These are phyloP conservation scores for Lachancea nothofagi DNA, from an alignment of 805 yeast species.

Conservation along the genomic window DNA sequence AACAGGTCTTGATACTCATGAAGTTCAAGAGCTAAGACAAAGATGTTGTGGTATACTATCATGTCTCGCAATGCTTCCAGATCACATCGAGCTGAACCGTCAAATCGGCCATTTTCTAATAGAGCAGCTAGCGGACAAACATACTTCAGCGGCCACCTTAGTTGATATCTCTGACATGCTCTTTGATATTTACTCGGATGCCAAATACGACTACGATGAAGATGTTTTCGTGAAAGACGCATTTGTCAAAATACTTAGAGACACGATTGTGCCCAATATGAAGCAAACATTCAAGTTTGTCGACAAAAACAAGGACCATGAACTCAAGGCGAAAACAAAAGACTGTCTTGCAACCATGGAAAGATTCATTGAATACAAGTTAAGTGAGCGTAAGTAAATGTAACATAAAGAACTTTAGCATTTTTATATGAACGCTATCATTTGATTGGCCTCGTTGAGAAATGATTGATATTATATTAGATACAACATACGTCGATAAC, in stretches of 20 bases:
- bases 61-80: constrained; percentile 42
- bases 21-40: constrained; percentile 35
- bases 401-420: too few relatives aligned
- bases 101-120: constrained; percentile 43
- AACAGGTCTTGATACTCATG: constrained; percentile 20
- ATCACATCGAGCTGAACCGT: constrained; percentile 40
- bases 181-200: constrained; percentile 79
- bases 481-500: not conserved
- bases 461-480: not conserved
- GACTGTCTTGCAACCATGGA: constrained; percentile 62
- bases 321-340: constrained; percentile 56
- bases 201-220: constrained; percentile 56
- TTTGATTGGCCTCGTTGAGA: too few relatives aligned
- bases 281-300: constrained; percentile 53
- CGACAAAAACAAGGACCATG: constrained; percentile 56
- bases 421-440: too few relatives aligned
- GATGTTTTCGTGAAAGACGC: constrained; percentile 57
- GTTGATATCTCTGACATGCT: constrained; percentile 59
- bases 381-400: constrained; percentile 35
- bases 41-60: constrained; percentile 47
- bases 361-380: constrained; percentile 75
- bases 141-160: constrained; percentile 37
- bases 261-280: constrained; percentile 41
- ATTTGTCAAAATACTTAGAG: constrained; percentile 39
- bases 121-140: constrained; percentile 22